Evolutionary conservation across 1,284 basidiomycete genomes (phyloP).

Genomic region (Melampsora larici-populina): DNA sequence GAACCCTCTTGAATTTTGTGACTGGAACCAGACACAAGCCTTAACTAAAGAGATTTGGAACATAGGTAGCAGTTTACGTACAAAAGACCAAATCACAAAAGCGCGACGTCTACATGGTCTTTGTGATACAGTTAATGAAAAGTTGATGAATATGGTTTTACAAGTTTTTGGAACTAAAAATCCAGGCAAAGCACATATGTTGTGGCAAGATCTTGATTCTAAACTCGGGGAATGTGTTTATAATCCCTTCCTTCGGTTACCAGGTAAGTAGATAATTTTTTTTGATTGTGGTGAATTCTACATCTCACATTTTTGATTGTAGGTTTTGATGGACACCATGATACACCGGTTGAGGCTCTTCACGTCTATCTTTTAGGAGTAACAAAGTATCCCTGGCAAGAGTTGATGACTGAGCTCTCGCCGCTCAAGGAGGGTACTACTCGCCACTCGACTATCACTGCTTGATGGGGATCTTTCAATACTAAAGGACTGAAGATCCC

Average conservation of each 20-base stretch:
- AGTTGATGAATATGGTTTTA: not conserved
- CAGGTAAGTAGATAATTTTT: not conserved
- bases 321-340: conserved; percentile 54
- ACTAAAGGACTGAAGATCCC: conserved; percentile 50
- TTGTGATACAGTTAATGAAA: not conserved
- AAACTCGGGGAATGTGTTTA: no score
- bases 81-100: not conserved
- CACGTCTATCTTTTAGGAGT: no score
- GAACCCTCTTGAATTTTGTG: not conserved
- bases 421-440: conserved; percentile 45
- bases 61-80: no score
- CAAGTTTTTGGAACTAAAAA: not conserved
- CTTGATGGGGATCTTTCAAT: not conserved
- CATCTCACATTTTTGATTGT: not conserved
- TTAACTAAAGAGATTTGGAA: no score
- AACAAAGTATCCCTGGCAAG: no score
- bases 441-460: not conserved
- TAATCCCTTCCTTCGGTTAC: no score
- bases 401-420: no score
- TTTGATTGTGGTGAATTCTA: not conserved
- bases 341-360: no score
- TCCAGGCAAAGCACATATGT: not conserved
- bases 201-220: not conserved
- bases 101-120: not conserved
- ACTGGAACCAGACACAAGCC: not conserved